phyloP scores from a whole-genome alignment of 2,329 filamentous ascomycete species.

The Apiospora malaysiana region DNA sequence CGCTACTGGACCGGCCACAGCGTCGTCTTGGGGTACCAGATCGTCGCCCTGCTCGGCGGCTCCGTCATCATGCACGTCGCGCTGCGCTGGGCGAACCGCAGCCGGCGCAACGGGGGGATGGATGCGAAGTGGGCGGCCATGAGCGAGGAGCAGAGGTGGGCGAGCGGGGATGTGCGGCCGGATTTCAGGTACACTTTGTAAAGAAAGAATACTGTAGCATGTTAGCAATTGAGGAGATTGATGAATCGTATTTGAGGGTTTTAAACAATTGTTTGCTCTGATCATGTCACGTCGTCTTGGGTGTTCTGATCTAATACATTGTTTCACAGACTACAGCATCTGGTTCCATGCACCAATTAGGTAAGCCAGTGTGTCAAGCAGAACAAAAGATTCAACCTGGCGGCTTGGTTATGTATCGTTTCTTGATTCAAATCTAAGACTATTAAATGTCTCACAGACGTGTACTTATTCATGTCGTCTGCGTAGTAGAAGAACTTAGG shows the following conservation, averaged over 20 bases:
- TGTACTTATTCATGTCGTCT: neutral
- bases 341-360: neutral
- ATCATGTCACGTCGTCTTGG: neutral
- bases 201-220: neutral
- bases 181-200: slow-evolving; percentile 25
- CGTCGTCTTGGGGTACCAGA: slow-evolving; percentile 63
- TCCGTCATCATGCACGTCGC: slow-evolving; percentile 24
- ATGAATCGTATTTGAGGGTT: neutral
- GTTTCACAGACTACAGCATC: too few species aligned
- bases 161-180: slow-evolving; percentile 25
- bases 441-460: slow-evolving; percentile 7
- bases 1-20: slow-evolving; percentile 76
- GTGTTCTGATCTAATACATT: too few species aligned
- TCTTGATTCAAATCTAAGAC: neutral
- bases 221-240: neutral
- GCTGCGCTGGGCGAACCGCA: slow-evolving; percentile 23
- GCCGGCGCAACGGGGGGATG: slow-evolving; percentile 7
- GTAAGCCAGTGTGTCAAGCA: neutral
- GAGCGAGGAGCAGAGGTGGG: slow-evolving; percentile 23
- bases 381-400: neutral
- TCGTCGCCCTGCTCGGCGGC: slow-evolving; percentile 24
- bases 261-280: too few species aligned
- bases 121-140: slow-evolving; percentile 23
- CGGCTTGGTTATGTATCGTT: neutral
- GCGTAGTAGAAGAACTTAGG: neutral